Percentiles rank a stretch among this genome's conserved stretches.
These are phyloP conservation scores for Hyaloscypha variabilis DNA, from an alignment of 495 filamentous ascomycete species.

Conservation along the genomic window DNA sequence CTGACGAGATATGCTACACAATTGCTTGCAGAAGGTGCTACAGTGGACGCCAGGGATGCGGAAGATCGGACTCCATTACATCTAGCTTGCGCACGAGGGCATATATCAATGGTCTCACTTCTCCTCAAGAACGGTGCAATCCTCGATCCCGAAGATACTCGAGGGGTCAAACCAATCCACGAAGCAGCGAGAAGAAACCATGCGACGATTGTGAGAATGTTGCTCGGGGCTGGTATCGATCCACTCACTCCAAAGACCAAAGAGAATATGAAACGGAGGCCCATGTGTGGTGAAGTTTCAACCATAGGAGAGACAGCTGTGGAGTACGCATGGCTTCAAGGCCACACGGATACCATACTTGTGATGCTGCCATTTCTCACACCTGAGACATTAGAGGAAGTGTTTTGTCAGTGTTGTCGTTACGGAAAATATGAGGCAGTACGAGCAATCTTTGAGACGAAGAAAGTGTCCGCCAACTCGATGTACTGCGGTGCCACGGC, in stretches of 20 bases:
- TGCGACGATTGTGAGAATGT: slow-evolving; percentile 20
- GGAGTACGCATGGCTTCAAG: slow-evolving; percentile 20
- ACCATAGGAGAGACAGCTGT: slow-evolving; percentile 22
- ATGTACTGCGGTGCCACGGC: slow-evolving; percentile 17
- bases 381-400: slow-evolving; percentile 15
- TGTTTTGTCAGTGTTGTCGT: slow-evolving; percentile 19
- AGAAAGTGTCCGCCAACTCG: slow-evolving; percentile 13
- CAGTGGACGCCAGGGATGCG: slow-evolving; percentile 18
- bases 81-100: slow-evolving; percentile 29
- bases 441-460: slow-evolving; percentile 8
- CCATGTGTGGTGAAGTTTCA: not conserved
- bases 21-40: slow-evolving; percentile 7
- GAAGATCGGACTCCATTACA: slow-evolving; percentile 31
- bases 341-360: slow-evolving; percentile 11
- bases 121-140: slow-evolving; percentile 34
- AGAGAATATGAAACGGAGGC: not conserved
- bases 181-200: slow-evolving; percentile 29
- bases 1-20: slow-evolving; percentile 20
- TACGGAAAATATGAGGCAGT: slow-evolving; percentile 21
- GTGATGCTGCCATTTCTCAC: slow-evolving; percentile 13
- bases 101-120: slow-evolving; percentile 24
- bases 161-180: slow-evolving; percentile 30
- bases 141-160: slow-evolving; percentile 23
- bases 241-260: slow-evolving; percentile 35
- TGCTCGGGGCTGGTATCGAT: slow-evolving; percentile 35